A percentile compares a stretch with the other conserved stretches of the same genome.
These are phyloP conservation scores for Puya raimondii DNA, from an alignment of 176 grass and related monocot genomes.

Conservation along the genomic window DNA sequence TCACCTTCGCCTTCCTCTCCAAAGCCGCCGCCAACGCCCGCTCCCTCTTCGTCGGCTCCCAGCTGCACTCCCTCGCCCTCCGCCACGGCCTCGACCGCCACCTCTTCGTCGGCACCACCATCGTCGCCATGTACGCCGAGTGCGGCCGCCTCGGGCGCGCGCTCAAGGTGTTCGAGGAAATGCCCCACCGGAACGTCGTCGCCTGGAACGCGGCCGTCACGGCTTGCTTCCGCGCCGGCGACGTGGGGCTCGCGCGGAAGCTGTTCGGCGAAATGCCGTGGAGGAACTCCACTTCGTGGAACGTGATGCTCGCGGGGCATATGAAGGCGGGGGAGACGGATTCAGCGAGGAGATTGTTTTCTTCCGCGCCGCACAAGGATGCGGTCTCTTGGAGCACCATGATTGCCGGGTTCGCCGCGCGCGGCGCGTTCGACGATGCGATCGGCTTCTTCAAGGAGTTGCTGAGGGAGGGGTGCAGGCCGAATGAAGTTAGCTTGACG, in stretches of 20 bases:
- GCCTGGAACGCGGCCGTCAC: conserved; percentile 17
- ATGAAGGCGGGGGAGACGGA: conserved; percentile 6
- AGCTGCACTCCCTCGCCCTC: conserved; percentile 10
- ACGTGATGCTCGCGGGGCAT: conserved; percentile 27
- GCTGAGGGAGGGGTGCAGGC: conserved; percentile 8
- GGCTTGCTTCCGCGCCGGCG: conserved; percentile 12
- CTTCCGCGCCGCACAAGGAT: conserved; percentile 8
- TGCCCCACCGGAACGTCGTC: conserved; percentile 16
- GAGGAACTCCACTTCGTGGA: conserved; percentile 26
- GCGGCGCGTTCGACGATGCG: conserved; percentile 11
- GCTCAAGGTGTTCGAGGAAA: conserved; percentile 17
- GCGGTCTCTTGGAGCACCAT: conserved; percentile 19
- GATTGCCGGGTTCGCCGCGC: conserved; percentile 17
- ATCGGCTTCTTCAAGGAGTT: conserved; percentile 16
- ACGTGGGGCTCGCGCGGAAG: background rate
- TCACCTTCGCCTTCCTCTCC: conserved; percentile 25
- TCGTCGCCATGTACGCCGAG: conserved; percentile 17
- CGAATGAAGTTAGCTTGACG: conserved; percentile 19
- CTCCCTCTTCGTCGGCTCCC: background rate
- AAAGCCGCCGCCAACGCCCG: conserved; percentile 14
- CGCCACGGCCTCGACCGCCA: conserved; percentile 4
- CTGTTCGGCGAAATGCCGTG: conserved; percentile 13
- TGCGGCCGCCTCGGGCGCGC: background rate
- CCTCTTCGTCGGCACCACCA: conserved; percentile 19
- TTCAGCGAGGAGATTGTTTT: conserved; percentile 4